Evolutionary conservation across 1,139 yeast species (phyloP).

Genomic region (Lodderomyces margitis): DNA sequence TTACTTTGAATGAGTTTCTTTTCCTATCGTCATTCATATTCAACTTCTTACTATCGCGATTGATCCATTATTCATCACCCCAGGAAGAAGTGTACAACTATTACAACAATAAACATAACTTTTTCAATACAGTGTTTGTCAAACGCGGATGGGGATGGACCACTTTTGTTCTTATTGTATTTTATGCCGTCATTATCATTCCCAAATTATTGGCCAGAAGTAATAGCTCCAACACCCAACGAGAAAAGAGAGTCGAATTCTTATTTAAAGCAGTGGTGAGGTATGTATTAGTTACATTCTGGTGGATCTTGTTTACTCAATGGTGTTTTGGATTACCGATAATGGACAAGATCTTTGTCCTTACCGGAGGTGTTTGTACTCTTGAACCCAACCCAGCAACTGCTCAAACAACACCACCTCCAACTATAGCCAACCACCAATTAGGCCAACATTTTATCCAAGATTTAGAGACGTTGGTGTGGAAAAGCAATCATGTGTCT

Average conservation of each 20-base stretch:
- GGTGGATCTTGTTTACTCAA: conserved; percentile 86
- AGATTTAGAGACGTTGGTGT: conserved; percentile 10
- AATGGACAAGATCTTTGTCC: conserved; percentile 80
- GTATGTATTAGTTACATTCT: conserved; percentile 55
- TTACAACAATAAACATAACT: conserved; percentile 61
- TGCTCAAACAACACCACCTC: not conserved
- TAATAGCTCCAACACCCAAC: not conserved
- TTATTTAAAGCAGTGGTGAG: conserved; percentile 28
- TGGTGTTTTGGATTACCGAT: conserved; percentile 87
- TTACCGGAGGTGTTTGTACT: conserved; percentile 82
- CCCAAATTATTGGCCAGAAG: not conserved
- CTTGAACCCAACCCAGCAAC: conserved; percentile 2
- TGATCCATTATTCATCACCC: conserved; percentile 34
- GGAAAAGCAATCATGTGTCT: conserved; percentile 26
- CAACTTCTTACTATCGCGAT: conserved; percentile 32
- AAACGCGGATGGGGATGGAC: conserved; percentile 97
- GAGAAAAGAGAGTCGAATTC: conserved; percentile 4
- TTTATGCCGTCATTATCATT: conserved; percentile 22
- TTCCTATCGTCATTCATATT: conserved; percentile 30
- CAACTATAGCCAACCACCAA: conserved; percentile 1
- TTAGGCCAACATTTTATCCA: conserved; percentile 5
- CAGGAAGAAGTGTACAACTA: conserved; percentile 46
- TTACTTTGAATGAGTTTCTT: conserved; percentile 20
- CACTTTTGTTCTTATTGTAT: conserved; percentile 33
- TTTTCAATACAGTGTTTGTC: conserved; percentile 72